Conservation (phyloP, 805 yeast species). For the Sugiyamaella valdiviana region DNA sequence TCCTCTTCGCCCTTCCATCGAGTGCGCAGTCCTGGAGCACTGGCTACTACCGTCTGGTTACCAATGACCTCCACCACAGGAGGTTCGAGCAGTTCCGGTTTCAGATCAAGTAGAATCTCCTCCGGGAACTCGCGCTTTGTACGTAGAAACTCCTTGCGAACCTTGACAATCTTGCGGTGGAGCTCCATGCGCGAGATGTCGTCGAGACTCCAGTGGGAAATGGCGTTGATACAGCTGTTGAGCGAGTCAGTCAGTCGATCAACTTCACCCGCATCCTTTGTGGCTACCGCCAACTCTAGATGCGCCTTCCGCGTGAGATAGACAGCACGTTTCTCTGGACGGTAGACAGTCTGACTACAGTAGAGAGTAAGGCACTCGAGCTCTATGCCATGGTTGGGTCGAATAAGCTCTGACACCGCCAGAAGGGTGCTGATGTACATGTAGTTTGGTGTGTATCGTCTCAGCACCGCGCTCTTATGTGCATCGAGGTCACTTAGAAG, state of each 20-base stretch:
- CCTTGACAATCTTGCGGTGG: conserved; percentile 20
- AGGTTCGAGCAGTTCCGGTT: conserved; percentile 14
- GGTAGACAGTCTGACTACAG: conserved; percentile 16
- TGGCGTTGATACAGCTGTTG: conserved; percentile 26
- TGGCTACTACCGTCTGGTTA: conserved; percentile 5
- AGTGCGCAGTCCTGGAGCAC: conserved; percentile 2
- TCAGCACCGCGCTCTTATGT: background rate
- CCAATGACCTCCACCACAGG: conserved; percentile 8
- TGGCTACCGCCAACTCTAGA: conserved; percentile 22
- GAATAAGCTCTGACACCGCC: conserved; percentile 19
- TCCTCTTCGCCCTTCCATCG: conserved; percentile 11
- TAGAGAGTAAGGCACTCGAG: conserved; percentile 21
- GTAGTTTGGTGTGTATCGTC: conserved; percentile 20
- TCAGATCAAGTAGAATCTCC: conserved; percentile 8
- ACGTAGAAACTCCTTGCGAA: conserved; percentile 1
- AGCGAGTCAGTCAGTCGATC: conserved; percentile 23
- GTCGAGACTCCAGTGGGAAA: conserved; percentile 12
- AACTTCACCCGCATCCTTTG: conserved; percentile 9
- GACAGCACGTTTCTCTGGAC: conserved; percentile 19
- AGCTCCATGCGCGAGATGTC: conserved; percentile 23
- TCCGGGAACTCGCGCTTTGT: background rate
- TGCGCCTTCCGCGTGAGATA: conserved; percentile 23
- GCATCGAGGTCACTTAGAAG: background rate
- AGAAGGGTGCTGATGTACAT: conserved; percentile 22
- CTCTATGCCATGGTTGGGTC: conserved; percentile 20